Base-by-base conservation (phyloP, 148 eudicot genomes). In the Heliosperma pusillum region DNA sequence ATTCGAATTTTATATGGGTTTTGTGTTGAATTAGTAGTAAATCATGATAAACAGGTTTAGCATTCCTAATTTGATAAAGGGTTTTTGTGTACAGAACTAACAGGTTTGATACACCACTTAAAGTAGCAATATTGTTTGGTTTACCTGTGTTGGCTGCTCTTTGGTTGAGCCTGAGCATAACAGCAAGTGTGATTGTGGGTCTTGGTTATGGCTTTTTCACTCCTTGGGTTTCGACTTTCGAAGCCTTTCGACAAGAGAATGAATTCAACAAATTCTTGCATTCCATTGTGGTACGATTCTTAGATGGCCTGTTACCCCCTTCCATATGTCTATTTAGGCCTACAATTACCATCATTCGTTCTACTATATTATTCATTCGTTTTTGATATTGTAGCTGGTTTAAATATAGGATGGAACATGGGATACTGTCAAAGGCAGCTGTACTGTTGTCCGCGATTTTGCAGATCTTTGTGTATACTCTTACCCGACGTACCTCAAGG, bases 171-270 rank as follows among this genome's bases (percentile, higher is more conserved):
- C 85, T 95, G 11, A 92, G 96, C 85, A 80, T 89, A 81, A 89
- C 86, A 78, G 96, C 83, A 74, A 90, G 97, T 85, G 88, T 85
- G 79, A 88, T 95, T 67, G 87, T 89, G 76, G 97, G 98, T 66
- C 79, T 92, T 5, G 98, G 97, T 21, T 95, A 95, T 95, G 98
- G 98, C 0, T 95, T 92, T 74, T 90, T 95, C 83, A 86, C 93
- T 75, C 98, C 97, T 59, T 95, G 92, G 97, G 82, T 92, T 76
- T 90, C 98, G 7, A 76, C 98, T 67, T 95, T 95, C 77, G 97
- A 95, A 74, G 92, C 98, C 76, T 95, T 90, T 80, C 84, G 97
- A 77, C 85, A 77, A 61, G 98, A 85, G 20, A 76, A 83, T 77
- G 96, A 87, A 78, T 83, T 81, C 73, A 72, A 85, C 67, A 92